These are phyloP conservation scores for Pseudodiploospora longispora DNA, from an alignment of 2,329 filamentous ascomycete species.

Conservation along the genomic window DNA sequence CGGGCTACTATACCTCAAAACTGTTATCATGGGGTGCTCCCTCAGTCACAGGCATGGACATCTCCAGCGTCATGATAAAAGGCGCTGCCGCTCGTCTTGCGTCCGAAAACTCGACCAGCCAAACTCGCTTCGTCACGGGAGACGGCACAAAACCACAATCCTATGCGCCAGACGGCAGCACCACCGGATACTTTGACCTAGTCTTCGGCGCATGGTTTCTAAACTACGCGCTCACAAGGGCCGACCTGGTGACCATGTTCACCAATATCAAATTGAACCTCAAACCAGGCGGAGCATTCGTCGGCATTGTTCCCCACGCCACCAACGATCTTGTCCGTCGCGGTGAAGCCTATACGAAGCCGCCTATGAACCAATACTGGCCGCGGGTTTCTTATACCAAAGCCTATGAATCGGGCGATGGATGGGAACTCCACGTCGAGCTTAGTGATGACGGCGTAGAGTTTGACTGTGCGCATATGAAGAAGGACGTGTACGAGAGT, in stretches of 20 bases:
- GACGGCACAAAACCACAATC: not conserved
- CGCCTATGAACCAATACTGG: not conserved
- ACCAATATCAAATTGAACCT: conserved; percentile 8
- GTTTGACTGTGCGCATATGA: conserved; percentile 8
- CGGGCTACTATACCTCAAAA: too few relatives aligned
- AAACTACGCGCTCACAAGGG: conserved; percentile 5
- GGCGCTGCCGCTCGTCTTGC: too few relatives aligned
- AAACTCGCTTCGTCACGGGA: not conserved
- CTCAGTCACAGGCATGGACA: too few relatives aligned
- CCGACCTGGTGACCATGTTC: conserved; percentile 7
- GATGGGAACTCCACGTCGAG: not conserved
- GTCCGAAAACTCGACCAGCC: too few relatives aligned
- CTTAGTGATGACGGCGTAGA: not conserved
- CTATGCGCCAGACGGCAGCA: not conserved
- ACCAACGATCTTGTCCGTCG: conserved; percentile 2
- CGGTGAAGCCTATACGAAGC: not conserved
- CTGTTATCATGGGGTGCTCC: too few relatives aligned
- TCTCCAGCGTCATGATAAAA: too few relatives aligned
- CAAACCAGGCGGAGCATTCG: conserved; percentile 7
- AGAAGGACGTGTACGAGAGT: conserved; percentile 4
- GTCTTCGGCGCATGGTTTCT: conserved; percentile 8
- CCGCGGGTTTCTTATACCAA: not conserved
- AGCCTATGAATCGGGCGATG: not conserved
- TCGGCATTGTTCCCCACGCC: conserved; percentile 6
- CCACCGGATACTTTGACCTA: conserved; percentile 1